Base-by-base conservation (phyloP, 225 moss, liverwort and hornwort genomes). In the Polytrichum commune region DNA sequence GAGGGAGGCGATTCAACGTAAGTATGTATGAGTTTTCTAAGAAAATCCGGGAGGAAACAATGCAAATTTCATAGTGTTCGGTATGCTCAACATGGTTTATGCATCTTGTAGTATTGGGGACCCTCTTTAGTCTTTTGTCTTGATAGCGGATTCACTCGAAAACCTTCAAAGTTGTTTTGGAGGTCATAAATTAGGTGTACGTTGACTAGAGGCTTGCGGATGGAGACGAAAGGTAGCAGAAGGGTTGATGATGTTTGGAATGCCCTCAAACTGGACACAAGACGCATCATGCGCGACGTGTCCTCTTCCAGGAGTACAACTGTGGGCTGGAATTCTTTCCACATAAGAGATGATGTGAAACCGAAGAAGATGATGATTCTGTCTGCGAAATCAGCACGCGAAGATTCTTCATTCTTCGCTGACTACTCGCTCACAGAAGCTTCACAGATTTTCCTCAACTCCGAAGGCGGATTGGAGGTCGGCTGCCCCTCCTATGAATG, bases 381-480 rank as follows among this genome's bases (percentile, higher is more conserved):
- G 9, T 61, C 55, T 19, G 32, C 55, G 20, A 38, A 13, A 38
- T 38, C 10, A 38, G 38, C 38, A 38, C 38, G 38, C 10, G 13
- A 57, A 29, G 5, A 53, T 69, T 27, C 75, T 46, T 75, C 77
- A 85, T 54, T 80, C 84, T 65, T 88, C 46, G 82, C 80, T 62
- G 88, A 88, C 67, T 88, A 80, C 73, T 82, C 76, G 46, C 84
- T 88, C 69, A 73, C 78, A 82, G 88, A 85, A 63, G 88, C 88
- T 69, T 79, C 88, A 29, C 75, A 84, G 57, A 63, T 88, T 67
- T 88, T 88, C 8, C 82, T 81, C 1, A 85, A 88, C 26, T 85
- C 84, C 19, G 80, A 76, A 20, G 88, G 88, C 10, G 73, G 82
- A 30, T 73, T 88, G 79, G 84, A 88, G 69, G 75, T 88, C 35